Percentiles rank a stretch among this genome's conserved stretches.
Evolutionary conservation across 371 early-diverging fungal genomes (phyloP).

Genomic region (Saksenaea vasiformis): DNA sequence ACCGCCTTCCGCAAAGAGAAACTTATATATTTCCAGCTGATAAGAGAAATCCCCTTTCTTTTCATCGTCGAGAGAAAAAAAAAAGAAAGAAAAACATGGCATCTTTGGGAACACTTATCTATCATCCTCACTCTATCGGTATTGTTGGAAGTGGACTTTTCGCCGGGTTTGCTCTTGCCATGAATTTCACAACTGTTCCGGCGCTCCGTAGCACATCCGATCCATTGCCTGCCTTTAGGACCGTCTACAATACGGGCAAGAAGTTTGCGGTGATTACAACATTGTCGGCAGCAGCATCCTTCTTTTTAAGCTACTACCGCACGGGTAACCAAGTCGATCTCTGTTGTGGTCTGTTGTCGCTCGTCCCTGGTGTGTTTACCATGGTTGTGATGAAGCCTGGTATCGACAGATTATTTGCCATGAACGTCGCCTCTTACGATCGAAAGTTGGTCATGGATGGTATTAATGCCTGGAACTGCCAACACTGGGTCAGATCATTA

Average conservation of each 20-base stretch:
- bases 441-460: not conserved
- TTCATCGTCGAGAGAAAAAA: no score
- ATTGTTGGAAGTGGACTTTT: constrained; percentile 12
- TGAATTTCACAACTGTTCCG: not conserved
- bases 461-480: constrained; percentile 10
- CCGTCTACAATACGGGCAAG: not conserved
- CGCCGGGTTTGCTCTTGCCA: constrained; percentile 14
- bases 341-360: not conserved
- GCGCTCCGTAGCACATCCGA: constrained; percentile 7
- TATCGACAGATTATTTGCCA: constrained; percentile 3
- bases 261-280: not conserved
- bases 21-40: no score
- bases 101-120: not conserved
- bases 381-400: constrained; percentile 9
- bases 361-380: constrained; percentile 7
- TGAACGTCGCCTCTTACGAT: not conserved
- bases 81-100: not conserved
- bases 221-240: constrained; percentile 7
- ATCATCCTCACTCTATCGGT: not conserved
- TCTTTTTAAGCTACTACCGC: constrained; percentile 11
- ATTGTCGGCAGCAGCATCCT: not conserved
- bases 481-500: constrained; percentile 1
- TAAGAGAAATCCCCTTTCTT: not conserved
- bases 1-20: no score
- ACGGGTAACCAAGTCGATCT: not conserved